A percentile compares a stretch with the other conserved stretches of the same genome.
These are phyloP conservation scores for Daldinia loculata DNA, from an alignment of 495 filamentous ascomycete species.

Conservation along the genomic window DNA sequence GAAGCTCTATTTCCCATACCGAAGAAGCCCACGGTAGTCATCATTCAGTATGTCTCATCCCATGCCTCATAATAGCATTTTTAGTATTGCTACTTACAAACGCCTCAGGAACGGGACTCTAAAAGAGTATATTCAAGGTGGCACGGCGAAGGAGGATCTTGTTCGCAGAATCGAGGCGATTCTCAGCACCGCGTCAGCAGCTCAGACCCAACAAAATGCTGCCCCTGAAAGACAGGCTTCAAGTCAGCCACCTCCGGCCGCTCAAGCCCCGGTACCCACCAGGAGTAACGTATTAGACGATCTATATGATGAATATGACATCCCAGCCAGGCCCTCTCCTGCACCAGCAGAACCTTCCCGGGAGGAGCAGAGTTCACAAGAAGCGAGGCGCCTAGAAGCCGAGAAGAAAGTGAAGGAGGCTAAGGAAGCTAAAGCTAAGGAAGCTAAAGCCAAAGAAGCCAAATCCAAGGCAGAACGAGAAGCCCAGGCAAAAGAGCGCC, in stretches of 20 bases:
- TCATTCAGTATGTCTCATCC: constrained; percentile 69
- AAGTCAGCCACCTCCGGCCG: constrained; percentile 15
- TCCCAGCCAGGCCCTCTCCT: constrained; percentile 11
- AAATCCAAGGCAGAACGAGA: constrained; percentile 49
- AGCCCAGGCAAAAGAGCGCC: constrained; percentile 47
- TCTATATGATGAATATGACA: constrained; percentile 37
- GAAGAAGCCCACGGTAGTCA: constrained; percentile 75
- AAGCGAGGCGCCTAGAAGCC: constrained; percentile 45
- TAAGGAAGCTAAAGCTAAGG: constrained; percentile 48
- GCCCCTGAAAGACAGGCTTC: constrained; percentile 17
- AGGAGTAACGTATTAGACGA: constrained; percentile 15
- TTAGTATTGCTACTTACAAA: not conserved
- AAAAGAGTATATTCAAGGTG: constrained; percentile 70
- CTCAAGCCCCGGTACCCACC: constrained; percentile 28
- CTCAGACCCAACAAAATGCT: constrained; percentile 21
- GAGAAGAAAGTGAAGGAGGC: constrained; percentile 45
- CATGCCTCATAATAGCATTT: not conserved
- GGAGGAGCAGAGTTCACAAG: constrained; percentile 24
- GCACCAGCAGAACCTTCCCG: constrained; percentile 4
- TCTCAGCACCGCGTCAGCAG: constrained; percentile 38
- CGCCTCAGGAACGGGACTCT: constrained; percentile 65
- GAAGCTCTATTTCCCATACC: constrained; percentile 80
- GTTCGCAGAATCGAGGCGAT: constrained; percentile 56
- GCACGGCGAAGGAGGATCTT: constrained; percentile 67
- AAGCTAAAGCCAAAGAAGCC: constrained; percentile 45